Base-by-base conservation (phyloP, 148 eudicot species). In the Amaranthus hypochondriacus region DNA sequence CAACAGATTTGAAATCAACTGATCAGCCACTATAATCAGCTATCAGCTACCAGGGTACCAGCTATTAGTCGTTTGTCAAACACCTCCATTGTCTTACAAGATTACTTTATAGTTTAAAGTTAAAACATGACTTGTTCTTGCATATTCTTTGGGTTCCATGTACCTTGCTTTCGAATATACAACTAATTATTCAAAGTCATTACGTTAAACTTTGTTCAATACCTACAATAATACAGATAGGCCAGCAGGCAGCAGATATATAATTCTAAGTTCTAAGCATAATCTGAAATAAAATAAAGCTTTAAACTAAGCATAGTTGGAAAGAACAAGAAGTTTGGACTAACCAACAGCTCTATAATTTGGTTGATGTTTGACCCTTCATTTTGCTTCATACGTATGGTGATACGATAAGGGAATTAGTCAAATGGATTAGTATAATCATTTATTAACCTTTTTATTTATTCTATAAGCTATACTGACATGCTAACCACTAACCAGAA, bases 321-420 rank as follows among this genome's bases (percentile, higher is more conserved):
- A 51, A 61, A 28, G 73, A 55, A 76, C 77, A 49, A 44, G 7
- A 39, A 28, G 68, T 71, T 50, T 75, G 56, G 11, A 75, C 51
- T 70, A 52, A 61, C 62, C 53, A 59, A 48, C 60, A 70, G 48
- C 48, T 61, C 42, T 10, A 70, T 43, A 15, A 70, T 46, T 74
- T 55, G 44, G 43, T 52, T 50, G 66, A 47, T 52, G 62, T 72
- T 71, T 71, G 80, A 71, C 71, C 2, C 66, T 72, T 10, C 8
- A 52, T 44, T 10, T 15, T 48, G 9, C 55, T 49, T 4, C 13
- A 15, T 49, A 54, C 18, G 18, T 18, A 18, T 18, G 18, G 18
- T 18, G 18, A 18, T 15, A 28, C 21, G 4, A 15, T 3, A 7
- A 62, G 13, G 42, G 13, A n/a, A 28, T 28, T 62, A 9, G 66